Evolutionary conservation across 2,329 filamentous ascomycete species (phyloP).

Genomic region (Aspergillus texensis): DNA sequence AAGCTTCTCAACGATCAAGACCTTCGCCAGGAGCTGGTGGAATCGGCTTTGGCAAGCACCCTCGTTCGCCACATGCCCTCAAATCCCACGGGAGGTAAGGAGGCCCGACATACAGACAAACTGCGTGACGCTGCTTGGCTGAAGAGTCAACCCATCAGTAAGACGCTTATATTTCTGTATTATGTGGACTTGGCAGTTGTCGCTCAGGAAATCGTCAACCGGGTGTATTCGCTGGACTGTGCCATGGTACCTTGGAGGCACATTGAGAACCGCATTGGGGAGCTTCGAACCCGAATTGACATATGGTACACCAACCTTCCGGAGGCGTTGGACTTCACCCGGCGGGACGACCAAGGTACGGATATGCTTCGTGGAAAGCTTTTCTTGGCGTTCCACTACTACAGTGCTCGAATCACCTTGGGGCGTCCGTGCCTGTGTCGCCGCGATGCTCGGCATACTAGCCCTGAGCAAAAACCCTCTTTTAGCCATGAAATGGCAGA

Average conservation of each 20-base stretch:
- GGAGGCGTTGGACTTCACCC: conserved; percentile 39
- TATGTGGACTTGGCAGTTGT: conserved; percentile 44
- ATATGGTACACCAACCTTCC: conserved; percentile 43
- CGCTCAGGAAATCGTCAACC: conserved; percentile 45
- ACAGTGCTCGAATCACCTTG: conserved; percentile 47
- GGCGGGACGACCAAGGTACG: conserved; percentile 33
- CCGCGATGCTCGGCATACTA: conserved; percentile 38
- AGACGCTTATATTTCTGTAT: conserved; percentile 42
- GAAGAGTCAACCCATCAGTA: conserved; percentile 36
- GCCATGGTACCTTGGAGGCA: conserved; percentile 43
- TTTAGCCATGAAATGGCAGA: conserved; percentile 46
- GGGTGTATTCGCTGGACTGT: conserved; percentile 45
- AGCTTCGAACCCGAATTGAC: conserved; percentile 41
- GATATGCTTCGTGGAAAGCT: conserved; percentile 43
- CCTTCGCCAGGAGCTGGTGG: conserved; percentile 36
- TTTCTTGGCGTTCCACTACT: conserved; percentile 47
- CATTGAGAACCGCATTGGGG: conserved; percentile 44
- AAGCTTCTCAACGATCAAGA: conserved; percentile 35
- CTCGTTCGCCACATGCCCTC: conserved; percentile 35
- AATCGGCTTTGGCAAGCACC: conserved; percentile 33
- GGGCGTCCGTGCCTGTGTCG: conserved; percentile 52
- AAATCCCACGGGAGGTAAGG: conserved; percentile 32
- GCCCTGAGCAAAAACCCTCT: conserved; percentile 25
- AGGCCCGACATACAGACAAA: conserved; percentile 25
- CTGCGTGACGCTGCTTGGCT: conserved; percentile 37